phyloP scores from a whole-genome alignment of 768 basidiomycete genomes.

The Hypholoma fasciculare region DNA sequence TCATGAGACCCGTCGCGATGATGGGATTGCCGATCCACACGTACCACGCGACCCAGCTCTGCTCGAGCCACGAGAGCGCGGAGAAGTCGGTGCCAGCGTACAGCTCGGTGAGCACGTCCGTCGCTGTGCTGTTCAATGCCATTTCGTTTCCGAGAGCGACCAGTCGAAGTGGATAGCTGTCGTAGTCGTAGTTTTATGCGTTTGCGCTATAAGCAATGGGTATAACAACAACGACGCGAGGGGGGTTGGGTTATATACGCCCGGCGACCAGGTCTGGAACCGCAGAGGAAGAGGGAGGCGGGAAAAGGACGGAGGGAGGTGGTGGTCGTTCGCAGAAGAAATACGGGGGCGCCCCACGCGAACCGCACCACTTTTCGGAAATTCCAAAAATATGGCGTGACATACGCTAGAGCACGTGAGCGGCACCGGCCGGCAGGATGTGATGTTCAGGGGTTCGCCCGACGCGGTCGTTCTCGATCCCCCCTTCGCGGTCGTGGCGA shows the following conservation, averaged over 20 bases:
- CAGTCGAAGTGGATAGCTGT: not conserved
- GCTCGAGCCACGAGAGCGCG: conserved; percentile 69
- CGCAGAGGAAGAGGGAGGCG: no score
- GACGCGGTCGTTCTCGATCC: no score
- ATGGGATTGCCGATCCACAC: conserved; percentile 84
- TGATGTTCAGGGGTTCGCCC: not conserved
- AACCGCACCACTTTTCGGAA: conserved; percentile 21
- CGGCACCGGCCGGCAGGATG: not conserved
- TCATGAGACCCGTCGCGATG: conserved; percentile 91
- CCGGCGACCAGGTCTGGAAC: not conserved
- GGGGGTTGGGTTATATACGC: conserved; percentile 3
- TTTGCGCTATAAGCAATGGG: no score
- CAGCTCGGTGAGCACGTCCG: conserved; percentile 27
- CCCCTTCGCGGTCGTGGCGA: no score
- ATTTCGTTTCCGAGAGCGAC: conserved; percentile 27
- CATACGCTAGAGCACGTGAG: not conserved
- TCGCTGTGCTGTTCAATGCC: conserved; percentile 41
- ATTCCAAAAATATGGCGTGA: conserved; percentile 22
- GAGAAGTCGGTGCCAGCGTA: conserved; percentile 62
- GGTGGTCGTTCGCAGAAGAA: conserved; percentile 8
- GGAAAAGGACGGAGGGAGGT: not conserved
- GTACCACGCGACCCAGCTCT: conserved; percentile 86
- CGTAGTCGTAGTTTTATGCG: no score
- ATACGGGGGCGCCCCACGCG: not conserved
- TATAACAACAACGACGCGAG: no score